phyloP scores from a whole-genome alignment of 2,329 filamentous ascomycete species.

The Pestalotiopsis sp. region DNA sequence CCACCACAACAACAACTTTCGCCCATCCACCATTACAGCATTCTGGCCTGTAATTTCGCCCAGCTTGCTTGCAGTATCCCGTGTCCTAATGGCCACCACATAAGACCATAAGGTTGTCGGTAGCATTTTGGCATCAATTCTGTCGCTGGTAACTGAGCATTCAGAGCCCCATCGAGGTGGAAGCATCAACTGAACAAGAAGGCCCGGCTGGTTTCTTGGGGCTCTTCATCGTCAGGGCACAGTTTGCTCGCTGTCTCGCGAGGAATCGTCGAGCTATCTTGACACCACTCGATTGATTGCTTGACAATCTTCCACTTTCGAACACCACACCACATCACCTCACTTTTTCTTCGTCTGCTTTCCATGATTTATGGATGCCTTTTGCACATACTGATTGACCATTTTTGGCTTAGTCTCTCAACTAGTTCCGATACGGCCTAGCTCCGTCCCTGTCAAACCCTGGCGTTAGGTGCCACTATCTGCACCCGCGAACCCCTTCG shows the following conservation, averaged over 20 bases:
- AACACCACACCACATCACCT: slow-evolving; percentile 9
- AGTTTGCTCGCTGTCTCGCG: neutral
- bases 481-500: no score
- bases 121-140: neutral
- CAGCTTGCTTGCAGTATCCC: neutral
- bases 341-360: neutral
- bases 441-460: no score
- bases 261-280: neutral
- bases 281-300: neutral
- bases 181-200: neutral
- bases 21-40: neutral
- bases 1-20: neutral
- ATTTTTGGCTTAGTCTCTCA: slow-evolving; percentile 15
- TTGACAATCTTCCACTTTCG: neutral
- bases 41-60: neutral
- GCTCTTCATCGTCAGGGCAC: neutral
- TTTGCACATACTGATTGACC: slow-evolving; percentile 17
- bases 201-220: neutral
- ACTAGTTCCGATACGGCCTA: slow-evolving; percentile 14
- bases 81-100: neutral
- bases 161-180: neutral
- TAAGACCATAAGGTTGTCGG: neutral
- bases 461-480: neutral
- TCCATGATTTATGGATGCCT: neutral
- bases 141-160: neutral